A percentile compares a stretch with the other conserved stretches of the same genome.
Conservation (phyloP, 106 monocot genomes). For the Hemerocallis citrina region DNA sequence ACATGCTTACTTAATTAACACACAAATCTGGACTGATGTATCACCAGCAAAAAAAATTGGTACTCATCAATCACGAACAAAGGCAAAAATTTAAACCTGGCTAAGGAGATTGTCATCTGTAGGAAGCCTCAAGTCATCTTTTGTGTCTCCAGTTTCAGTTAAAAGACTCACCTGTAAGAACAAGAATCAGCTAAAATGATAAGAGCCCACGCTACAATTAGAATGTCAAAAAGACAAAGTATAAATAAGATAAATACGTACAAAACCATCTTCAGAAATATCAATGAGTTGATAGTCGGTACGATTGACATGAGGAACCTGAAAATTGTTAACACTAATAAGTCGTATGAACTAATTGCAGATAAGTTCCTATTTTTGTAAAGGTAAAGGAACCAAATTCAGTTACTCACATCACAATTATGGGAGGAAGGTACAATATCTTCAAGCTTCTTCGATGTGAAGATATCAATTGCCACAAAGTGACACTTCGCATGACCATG, state of each 20-base stretch:
- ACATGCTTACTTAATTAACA: no score
- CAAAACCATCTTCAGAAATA: constrained; percentile 36
- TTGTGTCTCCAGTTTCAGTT: constrained; percentile 26
- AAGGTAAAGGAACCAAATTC: not conserved
- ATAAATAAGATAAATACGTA: constrained; percentile 3
- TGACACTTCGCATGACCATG: constrained; percentile 47
- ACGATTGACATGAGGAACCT: constrained; percentile 33
- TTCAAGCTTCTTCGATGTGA: constrained; percentile 37
- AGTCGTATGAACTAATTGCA: not conserved
- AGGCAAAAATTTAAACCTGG: constrained; percentile 7
- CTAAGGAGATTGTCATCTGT: constrained; percentile 28
- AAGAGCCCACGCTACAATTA: not conserved
- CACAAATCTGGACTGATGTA: no score
- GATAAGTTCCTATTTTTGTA: not conserved
- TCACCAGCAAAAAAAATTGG: no score
- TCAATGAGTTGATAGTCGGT: constrained; percentile 40
- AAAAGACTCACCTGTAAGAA: constrained; percentile 28
- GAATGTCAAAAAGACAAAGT: not conserved
- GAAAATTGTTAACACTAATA: not conserved
- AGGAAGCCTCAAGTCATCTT: constrained; percentile 35
- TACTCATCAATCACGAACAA: not conserved
- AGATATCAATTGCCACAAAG: constrained; percentile 40
- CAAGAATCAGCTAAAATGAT: not conserved
- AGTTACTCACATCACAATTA: constrained; percentile 28
- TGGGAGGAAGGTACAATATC: constrained; percentile 47